phyloP scores from a whole-genome alignment of 495 filamentous ascomycete genomes.

The Penicillium roqueforti region DNA sequence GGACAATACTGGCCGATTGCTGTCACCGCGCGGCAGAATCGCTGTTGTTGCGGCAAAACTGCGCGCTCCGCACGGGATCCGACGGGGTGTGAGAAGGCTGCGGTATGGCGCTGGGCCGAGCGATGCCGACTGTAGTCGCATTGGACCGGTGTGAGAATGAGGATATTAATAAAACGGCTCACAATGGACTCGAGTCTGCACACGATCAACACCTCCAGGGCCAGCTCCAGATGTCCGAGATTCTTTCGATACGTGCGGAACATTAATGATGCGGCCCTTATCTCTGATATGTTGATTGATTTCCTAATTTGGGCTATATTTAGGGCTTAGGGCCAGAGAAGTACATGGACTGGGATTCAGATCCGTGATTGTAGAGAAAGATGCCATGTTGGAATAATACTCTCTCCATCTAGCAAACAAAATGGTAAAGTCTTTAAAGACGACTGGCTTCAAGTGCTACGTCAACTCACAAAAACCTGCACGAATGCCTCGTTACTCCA shows the following conservation, averaged over 20 bases:
- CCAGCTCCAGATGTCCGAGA: constrained; percentile 12
- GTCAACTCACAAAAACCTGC: constrained; percentile 52
- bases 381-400: not conserved
- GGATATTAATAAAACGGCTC: constrained; percentile 5
- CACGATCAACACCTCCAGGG: constrained; percentile 3
- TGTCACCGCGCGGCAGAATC: constrained; percentile 11
- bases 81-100: constrained; percentile 10
- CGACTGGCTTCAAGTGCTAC: not conserved
- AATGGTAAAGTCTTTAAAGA: not conserved
- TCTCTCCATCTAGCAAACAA: not conserved
- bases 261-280: constrained; percentile 20
- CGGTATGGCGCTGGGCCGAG: constrained; percentile 27
- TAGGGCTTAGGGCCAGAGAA: not conserved
- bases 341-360: not conserved
- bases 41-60: constrained; percentile 26
- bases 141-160: constrained; percentile 15
- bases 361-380: not conserved
- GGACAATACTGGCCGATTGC: constrained; percentile 16
- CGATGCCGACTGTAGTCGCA: constrained; percentile 26
- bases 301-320: not conserved
- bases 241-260: constrained; percentile 27
- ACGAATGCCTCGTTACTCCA: constrained; percentile 84
- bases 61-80: constrained; percentile 22
- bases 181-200: constrained; percentile 9
- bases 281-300: not conserved